phyloP scores from a whole-genome alignment of 192 early-diverging fungal species.

The Coemansia brasiliensis region DNA sequence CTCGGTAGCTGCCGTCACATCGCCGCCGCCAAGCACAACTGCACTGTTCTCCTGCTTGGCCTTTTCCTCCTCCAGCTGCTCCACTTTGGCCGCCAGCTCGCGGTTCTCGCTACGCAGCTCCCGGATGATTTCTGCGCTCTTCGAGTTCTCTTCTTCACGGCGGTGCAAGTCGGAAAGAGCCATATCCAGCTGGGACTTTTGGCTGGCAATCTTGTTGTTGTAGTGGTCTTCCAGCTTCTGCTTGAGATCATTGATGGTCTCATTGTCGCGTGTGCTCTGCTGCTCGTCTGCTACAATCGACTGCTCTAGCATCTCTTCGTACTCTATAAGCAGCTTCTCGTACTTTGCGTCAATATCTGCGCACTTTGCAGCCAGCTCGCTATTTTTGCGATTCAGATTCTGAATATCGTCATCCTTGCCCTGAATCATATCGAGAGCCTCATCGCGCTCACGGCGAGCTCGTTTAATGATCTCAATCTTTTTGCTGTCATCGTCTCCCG shows the following conservation, averaged over 20 bases:
- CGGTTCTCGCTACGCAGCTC: constrained; percentile 51
- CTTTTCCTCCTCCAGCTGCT: constrained; percentile 34
- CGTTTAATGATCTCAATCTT: constrained; percentile 46
- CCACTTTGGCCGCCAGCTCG: constrained; percentile 35
- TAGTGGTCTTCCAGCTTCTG: constrained; percentile 84
- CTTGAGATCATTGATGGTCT: constrained; percentile 82
- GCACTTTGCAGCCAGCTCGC: constrained; percentile 13
- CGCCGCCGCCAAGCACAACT: constrained; percentile 17
- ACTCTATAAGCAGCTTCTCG: constrained; percentile 50
- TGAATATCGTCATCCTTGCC: constrained; percentile 18
- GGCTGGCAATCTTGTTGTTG: constrained; percentile 72
- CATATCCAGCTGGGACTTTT: constrained; percentile 66
- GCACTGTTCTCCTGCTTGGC: constrained; percentile 4
- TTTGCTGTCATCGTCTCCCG: constrained; percentile 51
- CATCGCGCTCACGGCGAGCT: constrained; percentile 49
- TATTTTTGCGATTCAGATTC: constrained; percentile 27
- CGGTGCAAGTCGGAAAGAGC: constrained; percentile 53
- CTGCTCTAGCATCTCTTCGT: constrained; percentile 58
- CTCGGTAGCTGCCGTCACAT: constrained; percentile 41
- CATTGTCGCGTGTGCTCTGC: constrained; percentile 44
- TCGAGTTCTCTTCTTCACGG: constrained; percentile 62
- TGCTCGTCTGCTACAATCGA: constrained; percentile 56
- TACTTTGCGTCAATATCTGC: constrained; percentile 44
- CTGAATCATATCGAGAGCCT: constrained; percentile 21
- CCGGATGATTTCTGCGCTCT: constrained; percentile 53